Conservation (phyloP, 164 flowering plant species). For the Euptelea pleiosperma region DNA sequence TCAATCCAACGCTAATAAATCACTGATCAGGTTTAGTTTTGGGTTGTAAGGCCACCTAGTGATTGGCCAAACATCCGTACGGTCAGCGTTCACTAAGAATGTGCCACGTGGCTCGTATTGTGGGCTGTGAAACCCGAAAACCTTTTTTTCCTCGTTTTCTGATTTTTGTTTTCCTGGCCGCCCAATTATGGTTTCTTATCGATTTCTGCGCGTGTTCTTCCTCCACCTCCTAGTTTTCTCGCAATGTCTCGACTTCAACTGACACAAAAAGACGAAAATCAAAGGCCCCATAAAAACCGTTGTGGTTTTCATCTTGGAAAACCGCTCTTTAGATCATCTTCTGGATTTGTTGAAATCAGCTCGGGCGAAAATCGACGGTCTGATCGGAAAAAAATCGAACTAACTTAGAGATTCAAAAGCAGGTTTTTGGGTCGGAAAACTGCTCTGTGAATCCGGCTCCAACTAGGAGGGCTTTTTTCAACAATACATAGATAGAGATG, state of each 20-base stretch:
- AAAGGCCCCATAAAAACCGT: conserved; percentile 35
- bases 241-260: conserved; percentile 5
- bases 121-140: not conserved
- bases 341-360: conserved; percentile 32
- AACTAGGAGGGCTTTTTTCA: conserved; percentile 85
- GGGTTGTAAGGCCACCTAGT: too few species aligned
- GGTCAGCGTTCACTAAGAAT: too few species aligned
- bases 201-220: conserved; percentile 2
- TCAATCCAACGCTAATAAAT: too few species aligned
- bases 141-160: not conserved
- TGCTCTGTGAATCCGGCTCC: conserved; percentile 34
- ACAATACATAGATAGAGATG: too few species aligned
- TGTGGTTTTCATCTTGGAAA: conserved; percentile 36
- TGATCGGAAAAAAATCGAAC: conserved; percentile 28
- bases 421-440: conserved; percentile 27
- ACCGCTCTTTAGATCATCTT: conserved; percentile 38
- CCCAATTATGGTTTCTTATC: not conserved
- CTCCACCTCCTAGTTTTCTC: conserved; percentile 4
- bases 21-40: too few species aligned
- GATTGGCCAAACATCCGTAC: too few species aligned
- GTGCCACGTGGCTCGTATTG: too few species aligned
- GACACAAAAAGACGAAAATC: conserved; percentile 2
- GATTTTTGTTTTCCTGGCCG: not conserved
- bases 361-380: conserved; percentile 32
- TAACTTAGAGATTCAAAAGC: conserved; percentile 33